Base-by-base conservation (phyloP, 139 green algal genomes). In the Trebouxia sp. region DNA sequence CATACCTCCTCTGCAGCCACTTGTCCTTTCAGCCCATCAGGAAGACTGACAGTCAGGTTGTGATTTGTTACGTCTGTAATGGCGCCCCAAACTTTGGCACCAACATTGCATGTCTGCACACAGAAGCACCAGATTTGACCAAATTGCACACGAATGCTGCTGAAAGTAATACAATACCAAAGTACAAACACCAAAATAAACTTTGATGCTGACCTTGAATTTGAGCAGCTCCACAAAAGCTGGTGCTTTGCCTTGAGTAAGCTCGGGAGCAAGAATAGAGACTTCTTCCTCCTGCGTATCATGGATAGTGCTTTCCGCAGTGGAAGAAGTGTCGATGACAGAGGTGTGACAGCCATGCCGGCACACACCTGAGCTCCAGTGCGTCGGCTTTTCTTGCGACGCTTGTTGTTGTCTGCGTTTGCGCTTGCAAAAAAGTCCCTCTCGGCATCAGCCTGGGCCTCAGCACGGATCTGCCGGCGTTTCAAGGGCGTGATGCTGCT, bases 201-300 rank as follows among this genome's bases (percentile, higher is more conserved):
- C 3, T 5, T 10, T 14, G 14, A 39, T 53, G 32, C 15, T 38
- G 26, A 93, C 91, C 92, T 95, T 96, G 84, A 89, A 91, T 65
- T 94, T 95, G 35, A 98, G 88, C 26, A 96, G 85, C 84, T 97
- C 92, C 20, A 94, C 92, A 81, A 88, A 94, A 9, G 89, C 37
- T 32, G 43, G 84, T 24, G 88, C 38, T 35, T 91, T 92, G 55
- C 83, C 87, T 62, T 85, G 76, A 26, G 65, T 14, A 11, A 80
- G 32, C 24, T 85, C 66, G 6, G 48, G 70, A 10, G 51, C 66
- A 51, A 94, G 92, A 24, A 92, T 88, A 0, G 78, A 66, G 69
- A 76, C 86, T 72, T 94, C 89, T 3, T 85, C 83, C 22, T 30
- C 26, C 75, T 80, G 75, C 50, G 51, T n/a, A 9, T n/a, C 14